phyloP scores from a whole-genome alignment of 768 basidiomycete species.

The Udeniomyces megalosporus region DNA sequence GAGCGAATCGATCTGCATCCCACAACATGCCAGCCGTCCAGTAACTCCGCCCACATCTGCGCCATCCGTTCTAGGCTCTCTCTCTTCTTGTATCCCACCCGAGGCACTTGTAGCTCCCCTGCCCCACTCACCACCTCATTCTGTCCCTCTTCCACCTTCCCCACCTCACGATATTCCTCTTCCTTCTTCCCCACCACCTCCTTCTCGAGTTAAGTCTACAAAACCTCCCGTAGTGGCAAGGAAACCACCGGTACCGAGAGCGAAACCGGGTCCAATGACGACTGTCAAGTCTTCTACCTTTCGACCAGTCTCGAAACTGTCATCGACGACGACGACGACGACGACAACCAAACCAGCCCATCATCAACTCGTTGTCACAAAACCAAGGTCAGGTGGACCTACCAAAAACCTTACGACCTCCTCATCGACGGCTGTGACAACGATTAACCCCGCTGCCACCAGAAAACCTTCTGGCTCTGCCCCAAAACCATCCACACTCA shows the following conservation, averaged over 20 bases:
- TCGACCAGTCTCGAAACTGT: too few relatives aligned
- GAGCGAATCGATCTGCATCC: too few relatives aligned
- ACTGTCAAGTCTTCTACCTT: too few relatives aligned
- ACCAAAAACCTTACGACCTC: neutral
- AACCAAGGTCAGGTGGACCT: neutral
- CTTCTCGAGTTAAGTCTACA: too few relatives aligned
- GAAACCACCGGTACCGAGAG: neutral
- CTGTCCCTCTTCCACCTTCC: neutral
- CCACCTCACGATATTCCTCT: neutral
- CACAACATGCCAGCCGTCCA: too few relatives aligned
- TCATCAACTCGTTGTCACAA: neutral
- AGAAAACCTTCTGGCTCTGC: neutral
- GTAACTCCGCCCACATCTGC: too few relatives aligned
- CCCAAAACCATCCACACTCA: neutral
- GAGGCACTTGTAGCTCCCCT: too few relatives aligned
- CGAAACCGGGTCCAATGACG: neutral
- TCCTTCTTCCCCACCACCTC: neutral
- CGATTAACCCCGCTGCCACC: neutral
- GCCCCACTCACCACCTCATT: neutral
- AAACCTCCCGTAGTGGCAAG: too few relatives aligned
- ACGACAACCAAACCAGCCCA: neutral
- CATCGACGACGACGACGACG: neutral
- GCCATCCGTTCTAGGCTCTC: neutral
- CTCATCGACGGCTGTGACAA: neutral
- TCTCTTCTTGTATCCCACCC: neutral